These are phyloP conservation scores for Przewalskia tangutica DNA, from an alignment of 257 asterid genomes.

Conservation along the genomic window DNA sequence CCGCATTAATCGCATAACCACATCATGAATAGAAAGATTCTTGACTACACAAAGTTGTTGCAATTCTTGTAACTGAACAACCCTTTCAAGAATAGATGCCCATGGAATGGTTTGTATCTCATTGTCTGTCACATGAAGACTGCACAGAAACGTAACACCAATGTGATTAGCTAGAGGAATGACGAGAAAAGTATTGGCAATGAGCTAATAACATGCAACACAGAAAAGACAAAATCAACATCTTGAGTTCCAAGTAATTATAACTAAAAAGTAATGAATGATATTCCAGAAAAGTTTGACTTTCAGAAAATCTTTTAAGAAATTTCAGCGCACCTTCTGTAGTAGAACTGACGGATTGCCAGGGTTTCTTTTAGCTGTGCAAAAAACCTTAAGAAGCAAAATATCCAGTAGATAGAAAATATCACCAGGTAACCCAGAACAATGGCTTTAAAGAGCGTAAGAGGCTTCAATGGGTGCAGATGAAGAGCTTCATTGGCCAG, in stretches of 20 bases:
- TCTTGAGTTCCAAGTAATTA: background rate
- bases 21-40: slow-evolving; percentile 85
- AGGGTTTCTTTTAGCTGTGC: slow-evolving; percentile 84
- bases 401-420: slow-evolving; percentile 68
- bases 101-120: slow-evolving; percentile 94
- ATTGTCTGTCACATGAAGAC: slow-evolving; percentile 74
- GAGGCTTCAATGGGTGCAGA: slow-evolving; percentile 73
- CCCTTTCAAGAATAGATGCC: slow-evolving; percentile 80
- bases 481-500: slow-evolving; percentile 85
- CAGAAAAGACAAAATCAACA: background rate
- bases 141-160: slow-evolving; percentile 26
- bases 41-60: slow-evolving; percentile 74
- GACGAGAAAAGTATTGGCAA: background rate
- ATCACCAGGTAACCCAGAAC: slow-evolving; percentile 81
- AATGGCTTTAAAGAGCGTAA: slow-evolving; percentile 66
- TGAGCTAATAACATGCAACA: background rate
- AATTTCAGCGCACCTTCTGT: slow-evolving; percentile 44
- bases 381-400: slow-evolving; percentile 77
- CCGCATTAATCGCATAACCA: slow-evolving; percentile 88
- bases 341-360: slow-evolving; percentile 70
- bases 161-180: background rate
- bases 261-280: background rate
- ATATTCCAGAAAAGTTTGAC: background rate
- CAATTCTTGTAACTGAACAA: slow-evolving; percentile 52
- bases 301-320: background rate